Evolutionary conservation across 306 rosid genomes (phyloP), one percentile per base, ranked within the genome.

Genomic region (Trifolium fragiferum): DNA sequence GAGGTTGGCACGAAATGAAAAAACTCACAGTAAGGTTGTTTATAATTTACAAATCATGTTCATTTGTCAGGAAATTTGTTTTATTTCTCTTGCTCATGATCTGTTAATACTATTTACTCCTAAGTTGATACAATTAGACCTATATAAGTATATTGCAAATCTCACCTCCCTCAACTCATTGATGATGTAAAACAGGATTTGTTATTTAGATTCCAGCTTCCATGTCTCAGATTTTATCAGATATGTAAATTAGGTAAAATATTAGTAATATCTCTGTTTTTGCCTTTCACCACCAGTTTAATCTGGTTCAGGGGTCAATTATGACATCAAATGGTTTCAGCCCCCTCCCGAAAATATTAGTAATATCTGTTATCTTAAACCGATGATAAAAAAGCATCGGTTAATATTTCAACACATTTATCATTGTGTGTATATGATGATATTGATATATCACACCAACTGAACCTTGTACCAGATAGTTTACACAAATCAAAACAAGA

Each of bases 1-100:
- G n/a, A n/a, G n/a, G n/a, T n/a, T n/a, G n/a, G n/a, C 25, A 59
- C n/a, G 70, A 64, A 69, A 60, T 37, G 65, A 15, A 59, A 46
- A 20, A 30, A 77, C 53, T 60, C 64, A 47, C 2, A 62, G 32
- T 78, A 63, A 78, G 67, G 51, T 51, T 30, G 72, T 62, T 51
- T 63, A 60, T 30, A 60, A 60, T 60, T 27, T 60, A 40, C 54
- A 62, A 49, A 78, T 46, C 40, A 70, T 27, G 44, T 40, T 70
- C 59, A 25, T 62, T 51, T 16, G 30, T 71, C 37, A n/a, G 30
- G 12, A 30, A 25, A 4, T 57, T 11, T 3, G 33, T 20, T 30
- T 18, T 58, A 33, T 44, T 43, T 12, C 73, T 73, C 19, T 33
- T 32, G 35, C 66, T 66, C 47, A 21, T 46, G 33, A 15, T 40